Evolutionary conservation across 108 stramenopile species (phyloP), one percentile per base, ranked within the genome.

Genomic region (Pseudonitzschia multistriata): DNA sequence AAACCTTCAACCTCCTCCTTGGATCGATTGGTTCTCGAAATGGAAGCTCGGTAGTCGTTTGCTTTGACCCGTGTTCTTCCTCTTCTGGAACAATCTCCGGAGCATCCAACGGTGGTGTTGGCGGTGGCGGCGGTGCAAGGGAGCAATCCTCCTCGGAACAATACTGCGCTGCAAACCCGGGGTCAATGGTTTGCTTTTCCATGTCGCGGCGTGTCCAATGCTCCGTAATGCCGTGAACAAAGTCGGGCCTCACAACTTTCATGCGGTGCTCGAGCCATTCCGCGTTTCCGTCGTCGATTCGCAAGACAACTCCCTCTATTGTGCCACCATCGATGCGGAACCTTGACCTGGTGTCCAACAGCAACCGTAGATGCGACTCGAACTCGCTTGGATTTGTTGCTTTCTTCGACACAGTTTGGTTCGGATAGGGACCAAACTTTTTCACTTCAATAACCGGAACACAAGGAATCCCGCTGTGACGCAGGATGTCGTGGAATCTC

Each of bases 171-270:
- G 49, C 66, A 45, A 77, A 77, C 2, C 33, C 31, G 5, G 19
- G 54, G 45, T 77, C 76, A 35, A 77, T 28, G 11, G 21, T 27
- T 55, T 77, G 71, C n/a, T 72, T 72, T 56, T 77, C 76, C 6
- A 77, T 25, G 4, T 47, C 55, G 3, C 59, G 42, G 27, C 42
- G 49, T 21, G 53, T 33, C 81, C 81, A 82, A 64, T 82, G 78
- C 3, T 25, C 45, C 1, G 39, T 70, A 34, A 61, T 56, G 15
- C 78, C 81, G 15, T 50, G 29, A 14, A 67, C 22, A 48, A 82
- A 82, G 36, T 76, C 75, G 14, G 77, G 61, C 22, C 81, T 33
- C 7, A 82, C 81, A 27, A 82, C 36, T 27, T 82, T 82, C 19
- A 35, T 36, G 25, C 48, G 50, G 50, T 62, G 15, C 36, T 37